Conservation (phyloP, 1,284 basidiomycete species). For the Sphagnurus paluster region DNA sequence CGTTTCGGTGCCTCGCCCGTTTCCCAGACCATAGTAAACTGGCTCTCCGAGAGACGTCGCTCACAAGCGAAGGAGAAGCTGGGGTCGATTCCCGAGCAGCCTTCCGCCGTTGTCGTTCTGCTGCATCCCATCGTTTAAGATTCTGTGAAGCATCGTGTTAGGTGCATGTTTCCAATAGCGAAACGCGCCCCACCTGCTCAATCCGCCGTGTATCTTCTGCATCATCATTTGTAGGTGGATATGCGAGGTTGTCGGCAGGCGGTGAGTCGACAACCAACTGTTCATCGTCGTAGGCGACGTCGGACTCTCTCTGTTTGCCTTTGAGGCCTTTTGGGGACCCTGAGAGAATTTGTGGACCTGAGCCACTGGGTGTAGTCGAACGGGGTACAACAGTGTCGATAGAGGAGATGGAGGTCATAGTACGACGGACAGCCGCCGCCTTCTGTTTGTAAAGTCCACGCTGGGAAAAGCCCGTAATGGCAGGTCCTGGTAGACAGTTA, state of each 20-base stretch:
- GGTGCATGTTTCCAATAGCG: background rate
- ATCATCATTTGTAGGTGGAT: conserved; percentile 68
- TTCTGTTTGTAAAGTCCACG: too few species aligned
- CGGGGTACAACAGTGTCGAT: conserved; percentile 27
- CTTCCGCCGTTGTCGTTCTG: conserved; percentile 69
- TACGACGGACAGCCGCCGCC: too few species aligned
- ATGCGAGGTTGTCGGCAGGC: conserved; percentile 39
- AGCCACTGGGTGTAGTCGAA: too few species aligned
- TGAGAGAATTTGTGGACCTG: too few species aligned
- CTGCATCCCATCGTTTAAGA: conserved; percentile 69
- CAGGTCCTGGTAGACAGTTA: too few species aligned
- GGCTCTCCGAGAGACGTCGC: conserved; percentile 55
- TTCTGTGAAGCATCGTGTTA: conserved; percentile 44
- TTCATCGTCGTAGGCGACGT: conserved; percentile 31
- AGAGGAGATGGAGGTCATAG: conserved; percentile 25
- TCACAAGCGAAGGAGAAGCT: conserved; percentile 47
- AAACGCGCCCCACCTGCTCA: conserved; percentile 53
- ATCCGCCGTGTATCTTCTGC: conserved; percentile 65
- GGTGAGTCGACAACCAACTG: conserved; percentile 27
- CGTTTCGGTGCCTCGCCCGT: conserved; percentile 33
- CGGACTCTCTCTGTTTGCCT: conserved; percentile 18
- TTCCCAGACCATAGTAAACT: conserved; percentile 49
- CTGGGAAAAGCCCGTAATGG: background rate
- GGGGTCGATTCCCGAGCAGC: conserved; percentile 51
- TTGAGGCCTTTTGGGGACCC: too few species aligned